Conservation (phyloP, 306 rosid species). For the Rosa lucieae region DNA sequence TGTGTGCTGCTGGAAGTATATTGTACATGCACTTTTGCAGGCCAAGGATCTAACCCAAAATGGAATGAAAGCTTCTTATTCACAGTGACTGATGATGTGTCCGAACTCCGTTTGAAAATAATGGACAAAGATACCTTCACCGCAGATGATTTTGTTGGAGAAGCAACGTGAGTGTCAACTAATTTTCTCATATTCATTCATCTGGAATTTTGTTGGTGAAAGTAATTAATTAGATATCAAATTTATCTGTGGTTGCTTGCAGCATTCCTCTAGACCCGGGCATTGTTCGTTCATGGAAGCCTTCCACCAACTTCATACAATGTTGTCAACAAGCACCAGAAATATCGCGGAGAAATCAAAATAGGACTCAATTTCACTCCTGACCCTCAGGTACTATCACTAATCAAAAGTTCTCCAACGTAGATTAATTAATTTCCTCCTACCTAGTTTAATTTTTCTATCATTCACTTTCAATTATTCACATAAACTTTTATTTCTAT, state of each 20-base stretch:
- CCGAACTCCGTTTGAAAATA: slow-evolving; percentile 63
- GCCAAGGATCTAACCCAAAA: slow-evolving; percentile 61
- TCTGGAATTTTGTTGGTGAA: background rate
- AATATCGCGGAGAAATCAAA: slow-evolving; percentile 52
- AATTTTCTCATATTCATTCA: background rate
- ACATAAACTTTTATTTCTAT: no score
- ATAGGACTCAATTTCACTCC: slow-evolving; percentile 51
- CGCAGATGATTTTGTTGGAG: slow-evolving; percentile 62
- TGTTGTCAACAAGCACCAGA: slow-evolving; percentile 53
- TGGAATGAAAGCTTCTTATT: slow-evolving; percentile 79
- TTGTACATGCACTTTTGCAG: slow-evolving; percentile 31
- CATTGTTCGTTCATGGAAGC: slow-evolving; percentile 45
- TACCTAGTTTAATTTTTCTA: no score
- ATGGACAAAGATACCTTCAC: slow-evolving; percentile 58
- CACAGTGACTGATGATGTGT: slow-evolving; percentile 51
- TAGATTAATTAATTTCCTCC: no score
- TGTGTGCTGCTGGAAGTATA: background rate
- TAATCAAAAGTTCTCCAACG: background rate
- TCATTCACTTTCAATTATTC: no score
- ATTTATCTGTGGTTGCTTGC: slow-evolving; percentile 10
- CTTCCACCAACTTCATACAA: slow-evolving; percentile 51
- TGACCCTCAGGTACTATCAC: slow-evolving; percentile 8
- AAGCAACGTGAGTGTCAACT: background rate
- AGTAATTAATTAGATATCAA: background rate
- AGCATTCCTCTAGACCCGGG: slow-evolving; percentile 53